Evolutionary conservation across 306 rosid species (phyloP), one percentile per base, ranked within the genome.

Genomic region (Vicia sativa): DNA sequence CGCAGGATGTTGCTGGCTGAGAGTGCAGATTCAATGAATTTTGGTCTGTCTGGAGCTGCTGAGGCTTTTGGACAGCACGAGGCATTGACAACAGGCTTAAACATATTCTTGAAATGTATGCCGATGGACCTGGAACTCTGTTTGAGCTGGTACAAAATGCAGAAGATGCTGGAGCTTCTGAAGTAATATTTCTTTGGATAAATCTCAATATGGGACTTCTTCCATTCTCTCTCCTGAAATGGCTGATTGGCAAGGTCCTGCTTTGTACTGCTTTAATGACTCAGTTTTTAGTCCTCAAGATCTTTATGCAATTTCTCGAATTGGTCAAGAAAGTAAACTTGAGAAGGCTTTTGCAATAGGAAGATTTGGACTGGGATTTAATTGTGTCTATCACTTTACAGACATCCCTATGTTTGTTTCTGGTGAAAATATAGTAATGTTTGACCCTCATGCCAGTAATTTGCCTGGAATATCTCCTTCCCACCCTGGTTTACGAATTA

Each of bases 221-320:
- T 92, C 98, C 68, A 72, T 90, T 78, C 96, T 92, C 44, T 92
- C 98, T 78, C 98, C 96, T 65, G 98, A 92, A 87, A 92, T 92
- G 98, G 96, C 96, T 45, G 96, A 92, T 74, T 92, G 96, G 98
- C 96, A 90, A 87, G 98, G 98, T 56, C 96, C 96, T 81, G 96
- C 98, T 41, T 76, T 92, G 67, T 92, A 92, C 78, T 92, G 96
- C 83, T 92, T 84, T 70, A 92, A 92, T 77, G 87, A 92, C 70
- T 92, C 96, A 16, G 84, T 92, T 75, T 92, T 92, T 68, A 88
- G 91, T 77, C 78, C 98, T 0, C 98, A 92, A 80, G 98, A 92
- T 82, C 96, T 92, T 55, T 92, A 92, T 90, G 96, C 98, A 80
- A 92, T 92, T 83, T 90, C 98, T 68, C 98, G 98, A 73, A 91